phyloP scores from a whole-genome alignment of 2,329 filamentous ascomycete genomes.

The Monascus ruber region DNA sequence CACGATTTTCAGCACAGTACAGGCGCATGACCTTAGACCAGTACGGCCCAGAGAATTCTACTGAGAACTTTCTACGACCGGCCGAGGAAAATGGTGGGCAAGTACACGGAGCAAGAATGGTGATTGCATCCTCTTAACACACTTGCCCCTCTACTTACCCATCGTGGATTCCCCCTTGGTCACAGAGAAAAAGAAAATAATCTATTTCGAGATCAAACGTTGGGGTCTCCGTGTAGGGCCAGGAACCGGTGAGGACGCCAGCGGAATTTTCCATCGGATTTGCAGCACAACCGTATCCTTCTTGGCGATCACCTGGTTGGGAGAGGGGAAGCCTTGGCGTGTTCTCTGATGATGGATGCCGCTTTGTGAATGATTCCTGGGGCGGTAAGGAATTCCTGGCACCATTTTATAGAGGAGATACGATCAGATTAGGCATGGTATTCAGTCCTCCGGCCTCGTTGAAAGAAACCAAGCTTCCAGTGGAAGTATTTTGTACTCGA shows the following conservation, averaged over 20 bases:
- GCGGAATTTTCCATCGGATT: conserved; percentile 49
- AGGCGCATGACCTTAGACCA: conserved; percentile 35
- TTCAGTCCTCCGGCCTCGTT: conserved; percentile 33
- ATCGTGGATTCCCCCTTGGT: conserved; percentile 38
- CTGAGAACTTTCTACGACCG: conserved; percentile 24
- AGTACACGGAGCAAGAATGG: conserved; percentile 30
- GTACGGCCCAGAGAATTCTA: conserved; percentile 31
- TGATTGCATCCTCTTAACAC: conserved; percentile 44
- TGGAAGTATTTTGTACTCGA: conserved; percentile 49
- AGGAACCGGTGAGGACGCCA: conserved; percentile 28
- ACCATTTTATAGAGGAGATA: conserved; percentile 43
- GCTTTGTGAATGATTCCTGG: conserved; percentile 51
- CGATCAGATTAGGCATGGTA: conserved; percentile 48
- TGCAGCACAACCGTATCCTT: conserved; percentile 49
- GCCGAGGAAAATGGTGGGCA: conserved; percentile 35
- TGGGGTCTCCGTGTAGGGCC: conserved; percentile 29
- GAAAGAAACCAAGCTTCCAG: conserved; percentile 23
- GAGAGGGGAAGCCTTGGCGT: conserved; percentile 50
- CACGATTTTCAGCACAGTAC: conserved; percentile 32
- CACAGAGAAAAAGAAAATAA: conserved; percentile 36
- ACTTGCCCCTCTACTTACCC: conserved; percentile 47
- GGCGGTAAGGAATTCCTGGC: conserved; percentile 48
- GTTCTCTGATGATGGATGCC: conserved; percentile 52
- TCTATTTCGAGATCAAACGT: conserved; percentile 51
- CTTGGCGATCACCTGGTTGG: conserved; percentile 53